These are phyloP conservation scores for Backusella parvicylindrica DNA, from an alignment of 192 early-diverging fungal genomes.

Conservation along the genomic window DNA sequence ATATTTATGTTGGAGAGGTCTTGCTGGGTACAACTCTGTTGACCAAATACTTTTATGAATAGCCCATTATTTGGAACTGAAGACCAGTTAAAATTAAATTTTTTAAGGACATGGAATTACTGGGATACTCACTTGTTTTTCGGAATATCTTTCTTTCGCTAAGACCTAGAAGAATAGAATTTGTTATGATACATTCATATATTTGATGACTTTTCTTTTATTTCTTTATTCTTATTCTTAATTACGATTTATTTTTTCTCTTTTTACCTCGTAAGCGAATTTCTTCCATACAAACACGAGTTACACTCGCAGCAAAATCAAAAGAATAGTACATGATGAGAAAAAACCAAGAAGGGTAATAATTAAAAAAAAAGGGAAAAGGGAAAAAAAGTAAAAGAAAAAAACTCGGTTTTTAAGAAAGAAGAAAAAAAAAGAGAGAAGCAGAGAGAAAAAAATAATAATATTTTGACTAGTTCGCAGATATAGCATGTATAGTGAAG, in stretches of 20 bases:
- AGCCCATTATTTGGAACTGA: conserved; percentile 27
- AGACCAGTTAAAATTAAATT: neutral
- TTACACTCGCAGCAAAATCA: conserved; percentile 10
- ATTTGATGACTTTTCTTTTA: neutral
- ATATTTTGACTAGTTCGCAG: conserved; percentile 3
- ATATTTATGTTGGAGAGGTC: conserved; percentile 19
- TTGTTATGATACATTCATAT: neutral
- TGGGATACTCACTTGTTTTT: conserved; percentile 21
- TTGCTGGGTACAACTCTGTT: conserved; percentile 13
- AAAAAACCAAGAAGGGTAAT: neutral
- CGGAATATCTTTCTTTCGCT: conserved; percentile 27
- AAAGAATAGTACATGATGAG: conserved; percentile 22
- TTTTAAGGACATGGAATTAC: neutral
- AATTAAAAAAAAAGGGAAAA: neutral
- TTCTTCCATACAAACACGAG: conserved; percentile 24
- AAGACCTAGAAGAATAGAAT: conserved; percentile 10
- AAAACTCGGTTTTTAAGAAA: neutral
- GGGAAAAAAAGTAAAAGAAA: neutral
- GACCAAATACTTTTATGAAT: conserved; percentile 26
- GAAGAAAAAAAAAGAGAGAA: neutral
- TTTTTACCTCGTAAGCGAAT: conserved; percentile 18
- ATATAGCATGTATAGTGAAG: neutral
- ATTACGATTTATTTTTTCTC: neutral
- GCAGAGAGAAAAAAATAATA: neutral
- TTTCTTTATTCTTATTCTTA: neutral